Evolutionary conservation across 768 basidiomycete species (phyloP).

Genomic region (Trametes cubensis): DNA sequence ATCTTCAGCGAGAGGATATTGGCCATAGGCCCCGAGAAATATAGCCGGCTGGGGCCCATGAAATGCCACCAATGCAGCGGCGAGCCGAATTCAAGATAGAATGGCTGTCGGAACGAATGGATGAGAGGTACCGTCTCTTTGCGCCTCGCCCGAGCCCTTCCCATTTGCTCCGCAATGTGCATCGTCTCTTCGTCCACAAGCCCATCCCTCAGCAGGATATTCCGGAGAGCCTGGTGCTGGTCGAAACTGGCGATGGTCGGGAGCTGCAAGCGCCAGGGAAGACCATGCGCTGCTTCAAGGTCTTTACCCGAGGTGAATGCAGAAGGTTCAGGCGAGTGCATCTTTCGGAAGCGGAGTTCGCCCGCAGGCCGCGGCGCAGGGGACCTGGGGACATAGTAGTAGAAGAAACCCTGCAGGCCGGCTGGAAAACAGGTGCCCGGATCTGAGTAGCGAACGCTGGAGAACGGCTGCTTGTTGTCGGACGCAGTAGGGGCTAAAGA

Average conservation of each 20-base stretch:
- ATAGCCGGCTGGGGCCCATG: background rate
- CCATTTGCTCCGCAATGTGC: background rate
- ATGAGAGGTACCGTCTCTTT: background rate
- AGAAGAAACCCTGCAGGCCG: constrained; percentile 2
- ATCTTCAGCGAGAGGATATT: background rate
- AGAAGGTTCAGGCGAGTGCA: background rate
- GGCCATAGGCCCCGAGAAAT: background rate
- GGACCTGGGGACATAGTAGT: background rate
- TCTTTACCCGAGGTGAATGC: background rate
- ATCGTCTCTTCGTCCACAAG: constrained; percentile 1
- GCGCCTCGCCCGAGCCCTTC: background rate
- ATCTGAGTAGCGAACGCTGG: background rate
- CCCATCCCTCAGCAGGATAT: constrained; percentile 5
- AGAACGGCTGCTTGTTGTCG: background rate
- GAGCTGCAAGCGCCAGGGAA: constrained; percentile 6
- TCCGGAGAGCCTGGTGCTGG: background rate
- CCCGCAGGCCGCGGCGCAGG: background rate
- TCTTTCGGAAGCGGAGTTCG: constrained; percentile 8
- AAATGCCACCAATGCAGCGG: constrained; percentile 10
- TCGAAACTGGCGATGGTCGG: background rate
- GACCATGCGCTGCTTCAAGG: background rate
- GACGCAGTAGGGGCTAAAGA: background rate
- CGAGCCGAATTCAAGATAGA: background rate
- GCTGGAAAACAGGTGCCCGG: background rate
- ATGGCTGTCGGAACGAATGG: constrained; percentile 3